Evolutionary conservation across 352 stramenopile species (phyloP), one percentile per base, ranked within the genome.

Genomic region (Pythium dissimile): DNA sequence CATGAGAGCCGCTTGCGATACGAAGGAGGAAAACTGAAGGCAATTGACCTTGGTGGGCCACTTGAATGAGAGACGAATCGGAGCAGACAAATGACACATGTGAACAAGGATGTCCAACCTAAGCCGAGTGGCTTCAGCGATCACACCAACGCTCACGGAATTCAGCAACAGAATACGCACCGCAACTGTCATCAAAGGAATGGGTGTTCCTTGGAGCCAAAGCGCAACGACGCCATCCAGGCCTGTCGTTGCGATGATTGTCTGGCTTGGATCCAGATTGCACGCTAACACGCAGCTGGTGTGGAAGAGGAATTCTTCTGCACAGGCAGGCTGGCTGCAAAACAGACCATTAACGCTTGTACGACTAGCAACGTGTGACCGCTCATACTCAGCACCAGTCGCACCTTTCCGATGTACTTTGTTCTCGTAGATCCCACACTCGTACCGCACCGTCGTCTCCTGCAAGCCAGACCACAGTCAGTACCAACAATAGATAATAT

Each of bases 251-350:
- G 64, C 72, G 0, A 59, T 38, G 0, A 72, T 49, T 15, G 75
- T 86, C 8, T 81, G 55, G 21, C 83, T 48, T 62, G 72, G 30
- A 76, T 89, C 75, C 77, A 85, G 62, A 75, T 86, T 56, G 54
- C 85, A 37, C 68, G 85, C 54, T 76, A 75, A 3, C 51, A 73
- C 49, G 54, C 39, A 59, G 27, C 46, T 66, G 4, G 35, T 46
- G 50, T 61, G 43, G 37, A 52, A 55, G 1, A 52, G 28, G 16
- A 61, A 57, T 15, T 66, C 44, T 42, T 49, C 32, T 2, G 47
- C 31, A 12, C 48, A 57, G 5, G 37, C 37, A 9, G 45, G 44
- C 26, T 56, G 47, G 50, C 42, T 61, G 18, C 5, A 27, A 24
- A 28, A n/a, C 26, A 30, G 1, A 6, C 28, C 24, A 41, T 23